Evolutionary conservation across 2,329 filamentous ascomycete species (phyloP), one percentile per base, ranked within the genome.

Genomic region (Madurella fahalii): DNA sequence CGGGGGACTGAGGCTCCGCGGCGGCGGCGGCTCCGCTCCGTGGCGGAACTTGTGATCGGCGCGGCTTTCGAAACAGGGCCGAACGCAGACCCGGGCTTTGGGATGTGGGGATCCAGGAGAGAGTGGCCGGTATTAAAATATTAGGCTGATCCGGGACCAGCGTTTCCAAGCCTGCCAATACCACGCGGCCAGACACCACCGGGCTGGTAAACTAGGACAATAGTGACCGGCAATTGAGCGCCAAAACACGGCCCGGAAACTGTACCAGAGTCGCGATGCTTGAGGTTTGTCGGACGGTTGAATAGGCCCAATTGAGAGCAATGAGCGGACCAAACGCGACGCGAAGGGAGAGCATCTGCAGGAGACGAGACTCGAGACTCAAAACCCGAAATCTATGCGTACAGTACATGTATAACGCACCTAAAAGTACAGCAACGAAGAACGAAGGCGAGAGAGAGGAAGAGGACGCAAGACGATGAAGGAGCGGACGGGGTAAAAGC

Each of bases 121-220:
- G 25, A 25, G 54, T 41, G 30, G 50, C 47, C 48, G 41, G 58
- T 54, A 51, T 57, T 63, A 57, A 51, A 53, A 51, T 61, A 62
- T 64, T 63, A 64, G 63, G 55, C 62, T 63, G 61, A 44, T 58
- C 31, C 39, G 40, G 43, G 40, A 43, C 53, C 46, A 39, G 31
- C 13, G 40, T 39, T 30, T 40, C 40, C 48, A 32, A 45, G 43
- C 15, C 37, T 18, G 32, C 16, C 47, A 25, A 40, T 39, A 25
- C 40, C 42, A 18, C 34, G 39, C 46, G 37, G 43, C 50, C 32
- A 47, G 41, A 57, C 44, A 34, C 30, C 34, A 15, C 41, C n/a
- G 13, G 51, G 43, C 48, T 49, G 56, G 37, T 40, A 46, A 46
- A 31, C 34, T 46, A 43, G 7, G 18, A 41, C 40, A 45, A 40